Evolutionary conservation across 257 asterid species (phyloP), one percentile per base, ranked within the genome.

Genomic region (Apocynum venetum): DNA sequence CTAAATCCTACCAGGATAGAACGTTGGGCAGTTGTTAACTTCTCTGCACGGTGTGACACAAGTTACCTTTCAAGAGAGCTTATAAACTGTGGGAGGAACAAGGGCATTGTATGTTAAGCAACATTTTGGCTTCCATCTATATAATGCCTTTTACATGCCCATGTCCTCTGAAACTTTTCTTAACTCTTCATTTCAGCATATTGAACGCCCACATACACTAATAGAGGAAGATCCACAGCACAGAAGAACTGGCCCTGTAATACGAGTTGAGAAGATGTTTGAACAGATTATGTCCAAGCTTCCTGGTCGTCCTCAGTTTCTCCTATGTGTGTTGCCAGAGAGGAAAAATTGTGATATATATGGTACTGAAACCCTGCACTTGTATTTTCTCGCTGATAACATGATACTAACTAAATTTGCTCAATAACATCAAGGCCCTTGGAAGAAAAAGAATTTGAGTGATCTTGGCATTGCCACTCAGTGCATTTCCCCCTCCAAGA

Each of bases 281-380:
- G 94, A 91, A 84, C 85, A 79, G 82, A 86, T 95, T 69, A 79
- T 84, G 89, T 83, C 84, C 74, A 95, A 86, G 86, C 83, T 93
- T 52, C 84, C 91, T 72, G 91, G 83, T 56, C 86, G 89, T 31
- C 98, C 98, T 71, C 86, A 89, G 74, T 89, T 95, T 83, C 86
- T 95, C 76, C 96, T 93, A 73, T 93, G 99, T 74, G 91, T 95
- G 73, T 84, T 95, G 88, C 92, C 97, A 53, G 97, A 91, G 83
- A 87, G 96, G 67, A 95, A 88, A 89, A 91, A 77, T 80, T 95
- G 90, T 77, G 92, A 87, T 80, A 71, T 95, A 72, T 95, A 95
- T 71, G 99, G 99, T 95, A 90, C 60, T 80, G 38, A 70, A 71
- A 73, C 65, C 79, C 53, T 82, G 51, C 67, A 76, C n/a, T 53